These are phyloP conservation scores for Fomitopsis betulina DNA, from an alignment of 1,284 basidiomycete genomes.

Conservation along the genomic window DNA sequence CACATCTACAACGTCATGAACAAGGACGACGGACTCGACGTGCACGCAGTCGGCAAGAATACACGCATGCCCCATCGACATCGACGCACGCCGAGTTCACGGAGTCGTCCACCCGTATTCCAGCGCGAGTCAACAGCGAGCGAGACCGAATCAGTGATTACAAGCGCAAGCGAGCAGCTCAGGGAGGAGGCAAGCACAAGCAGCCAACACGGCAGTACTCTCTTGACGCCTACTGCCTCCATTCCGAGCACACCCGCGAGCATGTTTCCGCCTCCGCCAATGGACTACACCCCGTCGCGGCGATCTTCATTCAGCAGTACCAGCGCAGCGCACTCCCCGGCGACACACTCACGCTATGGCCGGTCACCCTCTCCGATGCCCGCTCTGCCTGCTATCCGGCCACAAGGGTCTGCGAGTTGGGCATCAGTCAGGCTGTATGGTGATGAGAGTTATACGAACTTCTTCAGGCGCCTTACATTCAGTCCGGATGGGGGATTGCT, in stretches of 20 bases:
- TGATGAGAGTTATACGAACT: conserved; percentile 93
- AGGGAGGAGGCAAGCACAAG: conserved; percentile 25
- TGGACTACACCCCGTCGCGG: conserved; percentile 67
- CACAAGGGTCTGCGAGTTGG: conserved; percentile 42
- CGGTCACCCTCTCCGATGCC: conserved; percentile 91
- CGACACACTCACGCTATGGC: conserved; percentile 62
- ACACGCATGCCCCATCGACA: conserved; percentile 66
- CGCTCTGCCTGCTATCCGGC: conserved; percentile 82
- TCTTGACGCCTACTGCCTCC: conserved; percentile 62
- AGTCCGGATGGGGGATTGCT: conserved; percentile 93
- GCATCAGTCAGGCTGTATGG: conserved; percentile 77
- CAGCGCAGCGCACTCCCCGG: conserved; percentile 71
- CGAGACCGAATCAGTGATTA: conserved; percentile 63
- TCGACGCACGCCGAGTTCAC: conserved; percentile 59
- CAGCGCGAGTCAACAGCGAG: conserved; percentile 72
- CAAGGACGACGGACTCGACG: conserved; percentile 77
- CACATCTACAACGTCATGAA: conserved; percentile 81
- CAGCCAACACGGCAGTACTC: conserved; percentile 26
- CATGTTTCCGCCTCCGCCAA: conserved; percentile 73
- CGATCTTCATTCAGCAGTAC: conserved; percentile 86
- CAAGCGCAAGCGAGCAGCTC: conserved; percentile 46
- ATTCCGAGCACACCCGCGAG: conserved; percentile 53
- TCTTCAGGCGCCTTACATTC: conserved; percentile 92
- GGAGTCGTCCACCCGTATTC: conserved; percentile 52
- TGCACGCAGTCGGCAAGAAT: conserved; percentile 82